Evolutionary conservation across 2,329 filamentous ascomycete genomes (phyloP).

Genomic region (Fusarium sp.): DNA sequence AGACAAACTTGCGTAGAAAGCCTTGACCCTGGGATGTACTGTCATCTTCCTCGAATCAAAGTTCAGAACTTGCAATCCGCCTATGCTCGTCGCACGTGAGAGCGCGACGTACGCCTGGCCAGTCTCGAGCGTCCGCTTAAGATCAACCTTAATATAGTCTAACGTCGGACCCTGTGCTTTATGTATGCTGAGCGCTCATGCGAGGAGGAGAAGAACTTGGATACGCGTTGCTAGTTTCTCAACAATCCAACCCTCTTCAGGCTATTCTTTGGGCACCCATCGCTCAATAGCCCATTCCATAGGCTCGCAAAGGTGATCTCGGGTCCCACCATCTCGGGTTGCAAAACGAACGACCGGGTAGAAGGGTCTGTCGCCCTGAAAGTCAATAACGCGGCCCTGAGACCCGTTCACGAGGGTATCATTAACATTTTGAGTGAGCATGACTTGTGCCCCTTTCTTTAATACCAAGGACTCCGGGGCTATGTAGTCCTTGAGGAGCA

Average conservation of each 20-base stretch:
- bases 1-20: not conserved
- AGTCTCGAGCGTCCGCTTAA: not conserved
- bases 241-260: not conserved
- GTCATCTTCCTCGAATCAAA: not conserved
- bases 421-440: not conserved
- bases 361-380: not conserved
- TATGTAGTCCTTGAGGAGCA: not conserved
- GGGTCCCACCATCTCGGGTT: not conserved
- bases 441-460: not conserved
- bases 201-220: not conserved
- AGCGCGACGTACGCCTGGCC: not conserved
- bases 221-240: not conserved
- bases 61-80: not conserved
- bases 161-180: not conserved
- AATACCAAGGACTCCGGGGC: not conserved
- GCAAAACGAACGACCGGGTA: not conserved
- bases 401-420: not conserved
- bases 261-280: not conserved
- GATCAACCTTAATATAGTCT: not conserved
- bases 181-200: not conserved
- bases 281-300: not conserved
- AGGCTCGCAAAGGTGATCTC: not conserved
- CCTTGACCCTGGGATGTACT: not conserved
- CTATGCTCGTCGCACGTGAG: not conserved
- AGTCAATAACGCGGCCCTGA: not conserved